Evolutionary conservation across 176 grass and related monocot species (phyloP), one percentile per base, ranked within the genome.

Genomic region (Phoenix roebelenii): DNA sequence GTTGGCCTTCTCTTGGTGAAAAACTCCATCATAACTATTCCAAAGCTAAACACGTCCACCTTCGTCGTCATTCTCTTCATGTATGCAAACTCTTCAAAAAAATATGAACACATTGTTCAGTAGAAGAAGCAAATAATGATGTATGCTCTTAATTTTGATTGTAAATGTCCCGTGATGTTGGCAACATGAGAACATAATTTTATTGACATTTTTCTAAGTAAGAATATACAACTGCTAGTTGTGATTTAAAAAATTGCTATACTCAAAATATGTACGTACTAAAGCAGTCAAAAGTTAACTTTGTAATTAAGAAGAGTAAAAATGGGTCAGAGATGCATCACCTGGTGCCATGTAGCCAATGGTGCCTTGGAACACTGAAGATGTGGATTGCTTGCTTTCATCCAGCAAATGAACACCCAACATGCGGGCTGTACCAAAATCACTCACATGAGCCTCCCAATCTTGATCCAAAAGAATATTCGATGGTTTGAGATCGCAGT

Each of bases 331-430:
- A 39, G 32, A 39, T 2, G 32, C 24, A 25, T 25, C 83, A 96
- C 91, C 91, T 82, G 92, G 92, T 16, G 86, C 87, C 72, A 96
- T 90, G 72, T 96, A 96, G 15, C 87, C 92, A 16, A 97, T 80
- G 62, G 87, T 97, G 69, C 87, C 92, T 50, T 64, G 75, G 67
- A 97, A 85, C 39, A 80, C 78, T 25, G 92, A 90, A 51, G 87
- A 82, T 17, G 87, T 74, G 15, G 87, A 77, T 59, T 82, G 78
- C 22, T 60, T 65, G 12, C 49, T 77, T 50, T 22, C 71, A 65
- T 60, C 83, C 10, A 52, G 44, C 69, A 85, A 55, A 23, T 85
- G 78, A 62, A 82, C 78, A 14, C 87, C 93, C 16, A 80, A 58
- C 86, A 97, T 88, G 29, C 84, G 73, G 18, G 78, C 87, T 18